These are phyloP conservation scores for Plasmodium knowlesi DNA, from an alignment of 169 alveolate genomes.

Conservation along the genomic window DNA sequence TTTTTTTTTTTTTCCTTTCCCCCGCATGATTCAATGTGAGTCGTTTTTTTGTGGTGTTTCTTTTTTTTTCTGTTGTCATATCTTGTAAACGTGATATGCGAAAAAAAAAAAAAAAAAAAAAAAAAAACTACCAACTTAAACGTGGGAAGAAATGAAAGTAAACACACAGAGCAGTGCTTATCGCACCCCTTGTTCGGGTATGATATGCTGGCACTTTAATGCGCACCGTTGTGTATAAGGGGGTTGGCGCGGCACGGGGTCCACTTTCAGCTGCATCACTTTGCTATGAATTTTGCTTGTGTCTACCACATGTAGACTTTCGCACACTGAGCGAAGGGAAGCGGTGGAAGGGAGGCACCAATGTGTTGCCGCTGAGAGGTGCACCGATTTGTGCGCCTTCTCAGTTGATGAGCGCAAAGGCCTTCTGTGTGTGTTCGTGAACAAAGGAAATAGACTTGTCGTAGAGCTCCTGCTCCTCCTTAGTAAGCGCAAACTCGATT, in stretches of 20 bases:
- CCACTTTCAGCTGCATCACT: background rate
- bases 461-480: constrained; percentile 76
- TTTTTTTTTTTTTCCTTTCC: background rate
- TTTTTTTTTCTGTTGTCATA: background rate
- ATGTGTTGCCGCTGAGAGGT: background rate
- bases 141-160: background rate
- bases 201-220: background rate
- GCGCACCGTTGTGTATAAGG: background rate
- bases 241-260: background rate
- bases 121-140: background rate
- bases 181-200: background rate
- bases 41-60: background rate
- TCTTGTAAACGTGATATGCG: background rate
- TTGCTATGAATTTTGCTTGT: background rate
- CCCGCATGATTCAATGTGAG: background rate
- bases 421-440: constrained; percentile 25
- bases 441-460: constrained; percentile 66
- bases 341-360: background rate
- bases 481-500: constrained; percentile 64
- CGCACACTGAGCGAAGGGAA: background rate
- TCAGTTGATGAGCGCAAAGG: constrained; percentile 25
- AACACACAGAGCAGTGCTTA: background rate
- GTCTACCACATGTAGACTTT: background rate
- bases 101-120: too few relatives aligned
- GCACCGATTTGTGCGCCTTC: background rate